Evolutionary conservation across 2,329 filamentous ascomycete genomes (phyloP), one percentile per base, ranked within the genome.

Genomic region (Trichophaea hybrida): DNA sequence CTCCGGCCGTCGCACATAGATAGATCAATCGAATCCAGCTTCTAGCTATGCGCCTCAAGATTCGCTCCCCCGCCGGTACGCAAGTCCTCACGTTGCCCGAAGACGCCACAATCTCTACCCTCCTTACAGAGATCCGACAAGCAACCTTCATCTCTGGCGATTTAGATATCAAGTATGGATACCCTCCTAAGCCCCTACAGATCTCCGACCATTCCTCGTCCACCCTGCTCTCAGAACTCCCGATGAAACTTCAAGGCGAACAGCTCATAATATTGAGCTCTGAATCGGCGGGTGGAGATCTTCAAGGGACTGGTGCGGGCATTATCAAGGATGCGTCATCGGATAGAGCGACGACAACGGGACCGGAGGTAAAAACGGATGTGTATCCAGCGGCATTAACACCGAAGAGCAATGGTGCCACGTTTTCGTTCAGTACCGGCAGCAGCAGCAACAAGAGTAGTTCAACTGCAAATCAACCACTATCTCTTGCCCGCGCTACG

Each of bases 131-230:
- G 54, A 82, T 90, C 68, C 77, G 76, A 55, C 73, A 79, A 54
- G 80, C 81, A 68, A 87, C 86, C 1, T 79, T 79, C 4, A 76
- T 91, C 13, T 68, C 76, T 5, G 63, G 61, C 37, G 75, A 76
- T 12, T 89, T 91, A 69, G 80, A 85, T 48, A 75, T 94, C 63
- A 95, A 93, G 75, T 88, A 85, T 73, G 88, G 88, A 38, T 94
- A 86, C 68, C 91, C 91, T 0, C 83, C 87, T 31, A 82, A 84
- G 69, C 75, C 81, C 0, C 77, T 97, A 13, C 76, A 81, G 38
- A 74, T 84, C 7, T 76, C 79, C 34, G 75, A 80, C 17, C n/a
- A 62, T 32, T 33, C 60, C 71, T 73, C 65, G 69, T 71, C 71
- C 35, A 78, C 73, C 63, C 74, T 68, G 64, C 78, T 80, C 68